Evolutionary conservation across 805 yeast genomes (phyloP), one percentile per base, ranked within the genome.

Genomic region (Saturnispora besseyi): DNA sequence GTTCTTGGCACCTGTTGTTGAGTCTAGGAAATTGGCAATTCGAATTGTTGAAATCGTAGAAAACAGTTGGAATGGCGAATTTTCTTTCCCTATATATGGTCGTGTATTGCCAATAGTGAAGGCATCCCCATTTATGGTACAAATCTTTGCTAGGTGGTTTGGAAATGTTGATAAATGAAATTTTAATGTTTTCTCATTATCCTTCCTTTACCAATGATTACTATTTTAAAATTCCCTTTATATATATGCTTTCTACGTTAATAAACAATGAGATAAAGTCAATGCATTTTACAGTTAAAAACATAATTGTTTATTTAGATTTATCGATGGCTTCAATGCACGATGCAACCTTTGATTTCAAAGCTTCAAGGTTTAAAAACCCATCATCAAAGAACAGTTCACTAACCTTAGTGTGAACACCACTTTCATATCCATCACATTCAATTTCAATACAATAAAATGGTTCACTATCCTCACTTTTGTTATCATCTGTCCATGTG

Each of bases 1-100:
- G 30, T 75, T 76, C 51, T 57, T 77, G 41, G 80, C 81, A 0
- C 82, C 83, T 0, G 36, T 75, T 8, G 69, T 76, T 0, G 67
- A 70, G 48, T 71, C 66, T 45, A 32, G 41, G 1, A 58, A 60
- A 30, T 59, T 78, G 37, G 77, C 80, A 0, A 33, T 33, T 2
- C 53, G 61, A 5, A 65, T 77, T 2, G 57, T 65, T 1, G 58
- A 60, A 4, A 64, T 65, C 12, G 56, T 74, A 2, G 57, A 61
- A 21, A 46, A 41, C 2, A 79, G 81, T 1, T 63, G 64, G 32
- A 56, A 59, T 26, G 82, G 82, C 0, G 62, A 62, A 1, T 58
- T 75, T 46, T 63, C 72, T 44, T 67, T 58, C 44, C 82, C 83
- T 1, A 57, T 75, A 9, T 78, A 78, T 58, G 72, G 76, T 3